phyloP scores from a whole-genome alignment of 2,329 filamentous ascomycete species.

The Dothiorella sarmentorum region DNA sequence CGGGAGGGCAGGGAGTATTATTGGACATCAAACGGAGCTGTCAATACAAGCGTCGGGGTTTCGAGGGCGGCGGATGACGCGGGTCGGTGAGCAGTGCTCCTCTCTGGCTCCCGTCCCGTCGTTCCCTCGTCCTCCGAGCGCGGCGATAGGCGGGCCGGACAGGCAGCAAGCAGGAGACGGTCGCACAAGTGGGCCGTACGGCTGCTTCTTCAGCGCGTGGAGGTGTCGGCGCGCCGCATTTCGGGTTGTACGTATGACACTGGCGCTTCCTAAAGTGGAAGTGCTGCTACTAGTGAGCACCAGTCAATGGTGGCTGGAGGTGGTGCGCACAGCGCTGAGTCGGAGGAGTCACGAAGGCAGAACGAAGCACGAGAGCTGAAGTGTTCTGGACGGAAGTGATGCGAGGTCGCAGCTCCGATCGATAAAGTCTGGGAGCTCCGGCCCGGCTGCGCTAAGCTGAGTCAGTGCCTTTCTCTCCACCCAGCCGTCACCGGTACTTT shows the following conservation, averaged over 20 bases:
- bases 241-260: conserved; percentile 15
- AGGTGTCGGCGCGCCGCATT: conserved; percentile 10
- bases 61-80: not conserved
- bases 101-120: not conserved
- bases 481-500: not conserved
- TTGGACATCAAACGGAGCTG: not conserved
- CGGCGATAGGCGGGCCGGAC: not conserved
- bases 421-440: conserved; percentile 4
- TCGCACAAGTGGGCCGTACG: not conserved
- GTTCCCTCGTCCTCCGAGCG: not conserved
- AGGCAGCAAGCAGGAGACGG: not conserved
- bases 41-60: not conserved
- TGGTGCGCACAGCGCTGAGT: not conserved
- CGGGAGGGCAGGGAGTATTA: not conserved
- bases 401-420: conserved; percentile 6
- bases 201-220: conserved; percentile 17
- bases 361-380: not conserved
- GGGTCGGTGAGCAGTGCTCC: not conserved
- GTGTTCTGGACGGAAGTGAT: not conserved
- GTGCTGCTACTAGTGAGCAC: not conserved
- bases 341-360: not conserved
- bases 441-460: not conserved
- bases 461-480: not conserved
- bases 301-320: not conserved
- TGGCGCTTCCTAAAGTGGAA: conserved; percentile 10